Conservation (phyloP, 495 filamentous ascomycete species). For the Penicillium cinerascens region DNA sequence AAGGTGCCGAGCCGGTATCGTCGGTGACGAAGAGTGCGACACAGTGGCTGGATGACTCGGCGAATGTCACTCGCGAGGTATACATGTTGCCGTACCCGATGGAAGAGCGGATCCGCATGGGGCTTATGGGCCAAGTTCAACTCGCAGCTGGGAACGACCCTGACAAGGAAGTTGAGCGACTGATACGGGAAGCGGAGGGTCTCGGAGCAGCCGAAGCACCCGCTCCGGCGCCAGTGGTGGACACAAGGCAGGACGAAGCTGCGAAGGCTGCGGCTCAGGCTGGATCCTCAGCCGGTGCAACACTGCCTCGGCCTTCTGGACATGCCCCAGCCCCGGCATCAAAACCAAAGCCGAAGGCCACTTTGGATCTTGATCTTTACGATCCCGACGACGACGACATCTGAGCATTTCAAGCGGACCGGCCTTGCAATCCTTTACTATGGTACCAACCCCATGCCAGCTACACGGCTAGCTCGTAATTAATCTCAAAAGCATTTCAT, state of each 20-base stretch:
- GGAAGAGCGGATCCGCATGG: constrained; percentile 48
- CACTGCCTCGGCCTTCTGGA: constrained; percentile 11
- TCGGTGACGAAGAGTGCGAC: constrained; percentile 44
- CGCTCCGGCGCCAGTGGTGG: constrained; percentile 16
- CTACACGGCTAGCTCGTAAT: background rate
- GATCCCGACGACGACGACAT: constrained; percentile 47
- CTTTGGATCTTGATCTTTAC: constrained; percentile 44
- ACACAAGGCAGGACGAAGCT: constrained; percentile 31
- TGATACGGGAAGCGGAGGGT: constrained; percentile 43
- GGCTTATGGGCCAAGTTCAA: constrained; percentile 46
- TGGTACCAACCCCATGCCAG: constrained; percentile 15
- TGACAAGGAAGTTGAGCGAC: constrained; percentile 41
- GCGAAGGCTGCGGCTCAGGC: constrained; percentile 36
- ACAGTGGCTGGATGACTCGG: constrained; percentile 45
- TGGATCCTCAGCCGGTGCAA: constrained; percentile 25
- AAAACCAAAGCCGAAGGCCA: constrained; percentile 40
- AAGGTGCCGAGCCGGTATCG: constrained; percentile 34
- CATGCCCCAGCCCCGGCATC: constrained; percentile 24
- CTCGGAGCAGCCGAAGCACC: constrained; percentile 30
- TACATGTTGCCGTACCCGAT: constrained; percentile 48
- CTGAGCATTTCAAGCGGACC: constrained; percentile 14
- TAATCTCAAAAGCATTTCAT: background rate
- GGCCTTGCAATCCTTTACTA: constrained; percentile 9
- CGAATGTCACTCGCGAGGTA: constrained; percentile 39
- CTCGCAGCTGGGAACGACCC: constrained; percentile 34